phyloP scores from a whole-genome alignment of 106 monocot species.

The Hemerocallis citrina region DNA sequence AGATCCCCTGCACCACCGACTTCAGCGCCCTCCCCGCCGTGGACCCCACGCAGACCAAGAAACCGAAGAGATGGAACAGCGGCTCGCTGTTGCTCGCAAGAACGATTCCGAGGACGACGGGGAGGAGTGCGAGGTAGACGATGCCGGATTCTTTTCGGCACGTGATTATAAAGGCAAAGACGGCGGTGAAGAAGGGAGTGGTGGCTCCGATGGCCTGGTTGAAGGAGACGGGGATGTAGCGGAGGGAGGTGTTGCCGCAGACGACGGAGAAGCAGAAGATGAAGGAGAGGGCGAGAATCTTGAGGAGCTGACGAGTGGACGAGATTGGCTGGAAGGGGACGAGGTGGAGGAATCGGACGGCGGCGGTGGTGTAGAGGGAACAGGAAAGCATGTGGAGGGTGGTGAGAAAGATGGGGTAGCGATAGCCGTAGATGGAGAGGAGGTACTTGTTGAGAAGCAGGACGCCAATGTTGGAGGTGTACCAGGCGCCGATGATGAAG shows the following conservation, averaged over 20 bases:
- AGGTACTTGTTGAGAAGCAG: slow-evolving; percentile 52
- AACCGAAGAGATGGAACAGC: slow-evolving; percentile 29
- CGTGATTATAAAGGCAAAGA: slow-evolving; percentile 34
- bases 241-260: slow-evolving; percentile 43
- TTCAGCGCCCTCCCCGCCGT: slow-evolving; percentile 31
- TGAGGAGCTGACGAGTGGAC: slow-evolving; percentile 32
- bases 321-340: slow-evolving; percentile 35
- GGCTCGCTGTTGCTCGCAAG: slow-evolving; percentile 38
- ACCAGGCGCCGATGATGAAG: slow-evolving; percentile 31
- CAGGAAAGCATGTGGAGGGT: slow-evolving; percentile 47
- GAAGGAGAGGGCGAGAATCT: slow-evolving; percentile 35
- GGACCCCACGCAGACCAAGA: slow-evolving; percentile 33
- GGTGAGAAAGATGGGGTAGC: slow-evolving; percentile 53
- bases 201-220: slow-evolving; percentile 55
- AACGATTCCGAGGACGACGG: slow-evolving; percentile 43
- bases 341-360: slow-evolving; percentile 28
- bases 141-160: slow-evolving; percentile 25
- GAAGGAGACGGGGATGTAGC: slow-evolving; percentile 44
- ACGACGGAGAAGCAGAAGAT: slow-evolving; percentile 51
- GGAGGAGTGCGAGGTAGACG: slow-evolving; percentile 35
- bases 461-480: slow-evolving; percentile 47
- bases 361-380: slow-evolving; percentile 24
- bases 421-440: slow-evolving; percentile 38
- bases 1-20: slow-evolving; percentile 32
- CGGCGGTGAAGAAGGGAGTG: slow-evolving; percentile 53